Evolutionary conservation across 768 basidiomycete species (phyloP).

Genomic region (Tephrocybe sp.): DNA sequence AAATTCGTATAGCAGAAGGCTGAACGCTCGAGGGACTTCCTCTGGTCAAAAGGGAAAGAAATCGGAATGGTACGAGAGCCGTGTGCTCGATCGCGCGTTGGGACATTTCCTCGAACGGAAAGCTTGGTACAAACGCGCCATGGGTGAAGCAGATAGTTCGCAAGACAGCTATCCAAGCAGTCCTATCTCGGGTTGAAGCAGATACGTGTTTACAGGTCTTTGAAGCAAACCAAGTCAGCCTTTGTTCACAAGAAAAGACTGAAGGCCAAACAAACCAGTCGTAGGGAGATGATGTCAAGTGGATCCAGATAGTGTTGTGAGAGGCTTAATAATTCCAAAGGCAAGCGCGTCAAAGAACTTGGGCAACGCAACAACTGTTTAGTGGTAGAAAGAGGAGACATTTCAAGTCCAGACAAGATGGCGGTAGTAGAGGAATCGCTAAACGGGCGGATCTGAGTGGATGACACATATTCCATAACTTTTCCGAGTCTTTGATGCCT

Average conservation of each 20-base stretch:
- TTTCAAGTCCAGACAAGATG: not conserved
- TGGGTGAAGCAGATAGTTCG: constrained; percentile 4
- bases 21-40: not conserved
- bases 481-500: too few species aligned
- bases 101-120: constrained; percentile 2
- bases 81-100: constrained; percentile 5
- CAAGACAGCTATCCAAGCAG: not conserved
- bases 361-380: not conserved
- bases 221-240: not conserved
- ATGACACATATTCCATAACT: not conserved
- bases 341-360: not conserved
- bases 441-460: not conserved
- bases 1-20: constrained; percentile 1
- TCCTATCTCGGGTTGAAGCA: constrained; percentile 1
- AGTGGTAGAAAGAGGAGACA: not conserved
- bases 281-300: constrained; percentile 6
- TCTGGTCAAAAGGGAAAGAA: not conserved
- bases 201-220: constrained; percentile 6
- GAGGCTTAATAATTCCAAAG: constrained; percentile 3
- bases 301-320: constrained; percentile 7
- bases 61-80: constrained; percentile 2
- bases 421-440: not conserved
- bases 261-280: not conserved
- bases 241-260: not conserved
- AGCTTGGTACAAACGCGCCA: constrained; percentile 4